Conservation (phyloP, 2,329 filamentous ascomycete species). For the Claviceps monticola region DNA sequence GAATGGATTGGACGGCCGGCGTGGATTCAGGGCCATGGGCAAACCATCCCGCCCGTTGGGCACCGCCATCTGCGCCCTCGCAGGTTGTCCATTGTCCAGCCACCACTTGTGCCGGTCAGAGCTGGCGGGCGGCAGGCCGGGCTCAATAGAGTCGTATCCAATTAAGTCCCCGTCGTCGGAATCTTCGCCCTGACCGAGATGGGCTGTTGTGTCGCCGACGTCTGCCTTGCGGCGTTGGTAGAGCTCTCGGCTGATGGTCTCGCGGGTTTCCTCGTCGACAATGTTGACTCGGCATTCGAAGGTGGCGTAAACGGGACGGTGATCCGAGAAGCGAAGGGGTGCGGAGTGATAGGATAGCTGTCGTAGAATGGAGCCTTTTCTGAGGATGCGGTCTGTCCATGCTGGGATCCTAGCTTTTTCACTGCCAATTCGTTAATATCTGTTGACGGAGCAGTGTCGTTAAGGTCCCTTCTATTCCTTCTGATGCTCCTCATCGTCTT, state of each 20-base stretch:
- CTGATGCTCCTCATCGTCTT: too few species aligned
- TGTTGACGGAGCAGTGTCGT: not conserved
- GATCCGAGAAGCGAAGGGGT: constrained; percentile 79
- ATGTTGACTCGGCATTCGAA: constrained; percentile 77
- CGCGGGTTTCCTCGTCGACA: constrained; percentile 60
- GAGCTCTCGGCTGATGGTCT: constrained; percentile 57
- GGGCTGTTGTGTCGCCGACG: constrained; percentile 49
- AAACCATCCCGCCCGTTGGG: constrained; percentile 38
- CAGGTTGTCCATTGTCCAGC: constrained; percentile 58
- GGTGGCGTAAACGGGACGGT: constrained; percentile 83
- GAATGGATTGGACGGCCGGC: constrained; percentile 72
- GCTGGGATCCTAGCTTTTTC: constrained; percentile 92
- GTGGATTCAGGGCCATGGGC: constrained; percentile 54
- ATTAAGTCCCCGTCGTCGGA: constrained; percentile 69
- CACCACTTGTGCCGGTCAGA: constrained; percentile 59
- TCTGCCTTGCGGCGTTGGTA: constrained; percentile 57
- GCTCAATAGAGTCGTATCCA: constrained; percentile 70
- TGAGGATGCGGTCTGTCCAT: constrained; percentile 89
- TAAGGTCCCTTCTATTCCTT: too few species aligned
- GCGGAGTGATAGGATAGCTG: constrained; percentile 76
- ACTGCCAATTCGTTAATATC: constrained; percentile 22
- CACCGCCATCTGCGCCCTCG: constrained; percentile 56
- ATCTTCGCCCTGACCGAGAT: constrained; percentile 35
- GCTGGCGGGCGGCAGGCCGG: constrained; percentile 55
- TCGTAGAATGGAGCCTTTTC: constrained; percentile 69